These are phyloP conservation scores for Backusella morwellensis DNA, from an alignment of 192 early-diverging fungal species.

Conservation along the genomic window DNA sequence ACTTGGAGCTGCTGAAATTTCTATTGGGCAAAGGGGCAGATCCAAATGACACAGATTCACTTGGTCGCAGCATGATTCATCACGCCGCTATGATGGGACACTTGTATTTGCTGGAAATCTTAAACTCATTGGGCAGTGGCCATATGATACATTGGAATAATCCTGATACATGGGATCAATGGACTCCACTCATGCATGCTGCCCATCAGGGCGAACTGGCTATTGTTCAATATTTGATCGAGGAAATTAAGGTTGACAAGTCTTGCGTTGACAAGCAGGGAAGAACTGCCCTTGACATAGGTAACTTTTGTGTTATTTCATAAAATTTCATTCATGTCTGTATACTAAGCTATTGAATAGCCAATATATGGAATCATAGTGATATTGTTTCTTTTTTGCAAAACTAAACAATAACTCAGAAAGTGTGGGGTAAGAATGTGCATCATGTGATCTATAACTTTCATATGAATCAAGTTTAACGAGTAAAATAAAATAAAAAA, in stretches of 20 bases:
- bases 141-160: constrained; percentile 19
- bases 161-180: constrained; percentile 39
- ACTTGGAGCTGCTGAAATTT: constrained; percentile 19
- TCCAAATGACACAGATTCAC: constrained; percentile 27
- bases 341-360: constrained; percentile 16
- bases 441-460: constrained; percentile 3
- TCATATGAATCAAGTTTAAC: constrained; percentile 3
- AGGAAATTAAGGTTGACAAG: constrained; percentile 13
- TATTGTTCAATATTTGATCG: constrained; percentile 19
- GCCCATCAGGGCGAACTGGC: constrained; percentile 30
- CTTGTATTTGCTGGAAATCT: constrained; percentile 16
- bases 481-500: neutral
- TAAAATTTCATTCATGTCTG: neutral
- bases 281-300: constrained; percentile 33
- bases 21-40: constrained; percentile 24
- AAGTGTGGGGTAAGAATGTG: constrained; percentile 12
- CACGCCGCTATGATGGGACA: constrained; percentile 41
- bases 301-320: constrained; percentile 5
- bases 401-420: neutral
- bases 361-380: constrained; percentile 6
- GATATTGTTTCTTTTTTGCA: neutral
- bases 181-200: constrained; percentile 44
- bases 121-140: neutral
- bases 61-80: constrained; percentile 37
- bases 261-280: constrained; percentile 30